Percentiles rank a stretch among this genome's conserved stretches.
Conservation (phyloP, 306 rosid genomes). For the Gastrolobium bilobum region DNA sequence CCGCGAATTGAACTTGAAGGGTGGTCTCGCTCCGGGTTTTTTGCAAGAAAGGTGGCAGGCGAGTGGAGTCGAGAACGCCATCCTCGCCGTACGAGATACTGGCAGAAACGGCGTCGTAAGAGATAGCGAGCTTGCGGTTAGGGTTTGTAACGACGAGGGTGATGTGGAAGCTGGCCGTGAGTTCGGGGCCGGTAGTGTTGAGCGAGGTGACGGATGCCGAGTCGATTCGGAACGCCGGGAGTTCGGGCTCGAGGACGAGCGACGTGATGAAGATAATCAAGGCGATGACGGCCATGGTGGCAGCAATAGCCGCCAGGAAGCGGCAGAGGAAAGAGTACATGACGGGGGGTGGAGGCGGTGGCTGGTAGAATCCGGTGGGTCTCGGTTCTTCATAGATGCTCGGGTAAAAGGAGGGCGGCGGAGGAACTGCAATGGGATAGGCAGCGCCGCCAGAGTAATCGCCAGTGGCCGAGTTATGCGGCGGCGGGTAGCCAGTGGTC, state of each 20-base stretch:
- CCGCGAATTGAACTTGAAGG: constrained; percentile 2
- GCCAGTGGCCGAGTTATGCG: no score
- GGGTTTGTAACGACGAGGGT: constrained; percentile 39
- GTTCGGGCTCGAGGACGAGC: constrained; percentile 28
- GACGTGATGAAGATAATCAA: constrained; percentile 19
- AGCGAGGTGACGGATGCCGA: constrained; percentile 42
- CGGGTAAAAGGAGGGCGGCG: constrained; percentile 12
- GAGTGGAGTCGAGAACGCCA: neutral
- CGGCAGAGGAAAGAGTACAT: constrained; percentile 33
- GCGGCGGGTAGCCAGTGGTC: no score
- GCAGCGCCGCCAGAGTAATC: neutral
- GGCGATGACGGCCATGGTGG: constrained; percentile 4
- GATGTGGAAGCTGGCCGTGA: constrained; percentile 49
- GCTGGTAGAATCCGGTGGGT: neutral
- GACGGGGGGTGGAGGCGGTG: neutral
- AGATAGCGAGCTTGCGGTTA: constrained; percentile 31
- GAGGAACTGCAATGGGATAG: neutral
- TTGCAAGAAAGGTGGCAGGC: constrained; percentile 26
- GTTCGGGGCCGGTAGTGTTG: constrained; percentile 21
- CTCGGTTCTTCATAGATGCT: neutral
- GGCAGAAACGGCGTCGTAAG: constrained; percentile 43
- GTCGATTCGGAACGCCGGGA: constrained; percentile 47
- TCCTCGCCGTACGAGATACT: neutral
- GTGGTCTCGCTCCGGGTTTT: constrained; percentile 24
- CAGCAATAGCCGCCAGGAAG: neutral